A percentile compares a stretch with the other conserved stretches of the same genome.
Evolutionary conservation across 768 basidiomycete species (phyloP).

Genomic region (Mycena vitilis): DNA sequence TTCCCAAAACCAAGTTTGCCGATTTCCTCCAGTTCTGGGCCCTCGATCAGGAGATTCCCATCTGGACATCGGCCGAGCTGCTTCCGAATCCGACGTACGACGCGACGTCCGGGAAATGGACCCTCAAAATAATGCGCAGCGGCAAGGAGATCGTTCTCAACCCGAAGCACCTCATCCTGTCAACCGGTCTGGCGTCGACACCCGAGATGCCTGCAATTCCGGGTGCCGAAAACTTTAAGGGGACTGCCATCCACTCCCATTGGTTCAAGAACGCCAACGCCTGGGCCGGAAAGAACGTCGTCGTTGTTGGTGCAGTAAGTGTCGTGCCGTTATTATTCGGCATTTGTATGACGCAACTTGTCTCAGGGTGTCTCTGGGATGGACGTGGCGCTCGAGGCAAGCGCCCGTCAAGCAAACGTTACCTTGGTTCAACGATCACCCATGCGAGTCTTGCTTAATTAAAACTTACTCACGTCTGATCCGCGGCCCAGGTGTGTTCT

Average conservation of each 20-base stretch:
- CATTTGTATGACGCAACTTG: not conserved
- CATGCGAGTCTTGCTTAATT: not conserved
- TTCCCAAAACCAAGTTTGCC: conserved; percentile 5
- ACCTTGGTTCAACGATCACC: not conserved
- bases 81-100: conserved; percentile 7
- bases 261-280: not conserved
- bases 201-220: not conserved
- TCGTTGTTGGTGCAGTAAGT: conserved; percentile 10
- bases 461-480: no score
- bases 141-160: not conserved
- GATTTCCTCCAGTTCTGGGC: conserved; percentile 2
- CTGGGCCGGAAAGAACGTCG: not conserved
- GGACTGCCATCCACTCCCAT: not conserved
- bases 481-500: not conserved
- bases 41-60: not conserved
- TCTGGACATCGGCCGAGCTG: not conserved
- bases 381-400: not conserved
- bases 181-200: not conserved
- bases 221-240: not conserved
- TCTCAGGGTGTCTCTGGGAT: not conserved
- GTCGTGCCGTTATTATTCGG: not conserved
- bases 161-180: not conserved
- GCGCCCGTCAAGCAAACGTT: not conserved
- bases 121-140: not conserved
- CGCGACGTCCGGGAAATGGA: not conserved